A percentile compares a stretch with the other conserved stretches of the same genome.
Evolutionary conservation across 2,329 filamentous ascomycete species (phyloP).

Genomic region (Elsinoe ampelina): DNA sequence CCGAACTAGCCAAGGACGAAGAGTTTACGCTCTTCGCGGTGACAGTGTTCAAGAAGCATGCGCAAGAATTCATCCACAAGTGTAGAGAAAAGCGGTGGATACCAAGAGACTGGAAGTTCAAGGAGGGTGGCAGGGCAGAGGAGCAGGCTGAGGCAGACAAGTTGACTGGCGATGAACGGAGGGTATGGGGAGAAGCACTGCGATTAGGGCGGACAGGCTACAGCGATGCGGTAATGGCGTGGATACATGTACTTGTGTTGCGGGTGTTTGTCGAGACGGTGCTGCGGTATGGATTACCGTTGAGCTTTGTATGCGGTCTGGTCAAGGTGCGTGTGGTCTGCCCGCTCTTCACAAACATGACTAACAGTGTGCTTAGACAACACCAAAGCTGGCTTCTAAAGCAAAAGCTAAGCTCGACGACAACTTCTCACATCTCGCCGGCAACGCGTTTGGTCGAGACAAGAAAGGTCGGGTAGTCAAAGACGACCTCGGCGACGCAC

Average conservation of each 20-base stretch:
- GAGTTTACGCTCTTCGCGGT: conserved; percentile 86
- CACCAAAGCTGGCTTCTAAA: conserved; percentile 71
- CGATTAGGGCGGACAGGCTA: conserved; percentile 83
- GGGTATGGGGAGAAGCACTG: conserved; percentile 85
- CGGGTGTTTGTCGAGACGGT: conserved; percentile 97
- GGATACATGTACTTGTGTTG: conserved; percentile 83
- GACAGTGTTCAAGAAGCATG: conserved; percentile 87
- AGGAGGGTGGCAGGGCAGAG: conserved; percentile 79
- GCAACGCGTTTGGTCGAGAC: conserved; percentile 87
- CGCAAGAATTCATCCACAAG: conserved; percentile 80
- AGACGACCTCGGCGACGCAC: conserved; percentile 85
- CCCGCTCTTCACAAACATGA: background rate
- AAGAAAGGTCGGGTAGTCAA: conserved; percentile 88
- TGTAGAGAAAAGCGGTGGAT: conserved; percentile 90
- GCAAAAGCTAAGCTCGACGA: conserved; percentile 58
- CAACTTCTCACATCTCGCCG: conserved; percentile 82
- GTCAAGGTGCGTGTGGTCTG: conserved; percentile 58
- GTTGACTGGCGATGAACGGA: conserved; percentile 74
- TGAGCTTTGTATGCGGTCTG: conserved; percentile 79
- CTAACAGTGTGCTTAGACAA: conserved; percentile 50
- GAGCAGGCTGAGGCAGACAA: conserved; percentile 80
- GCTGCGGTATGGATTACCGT: conserved; percentile 83
- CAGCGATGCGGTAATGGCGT: conserved; percentile 92
- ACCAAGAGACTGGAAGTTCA: conserved; percentile 86
- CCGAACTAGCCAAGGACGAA: conserved; percentile 71